Base-by-base conservation (phyloP, 2,329 filamentous ascomycete genomes). In the Lecanicillium sp. region DNA sequence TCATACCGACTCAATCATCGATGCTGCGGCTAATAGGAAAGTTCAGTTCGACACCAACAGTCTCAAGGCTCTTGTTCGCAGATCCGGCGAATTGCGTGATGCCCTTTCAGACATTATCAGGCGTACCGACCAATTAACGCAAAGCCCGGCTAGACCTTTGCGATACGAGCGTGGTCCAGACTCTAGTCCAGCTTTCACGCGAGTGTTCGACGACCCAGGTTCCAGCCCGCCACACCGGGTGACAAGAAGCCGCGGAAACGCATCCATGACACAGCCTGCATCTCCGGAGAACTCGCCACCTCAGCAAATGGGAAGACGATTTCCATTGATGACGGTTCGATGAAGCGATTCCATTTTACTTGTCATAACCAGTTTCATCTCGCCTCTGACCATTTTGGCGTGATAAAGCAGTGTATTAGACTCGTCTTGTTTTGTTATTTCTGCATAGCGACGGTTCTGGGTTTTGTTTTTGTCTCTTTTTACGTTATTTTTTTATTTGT, bases 31-130 rank as follows among this genome's bases (percentile, higher is more conserved):
- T 32, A 64, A 67, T 36, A 65, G 69, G 43, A 72, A 72, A 58
- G 70, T 82, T 50, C 79, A 80, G 42, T 83, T 83, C 45, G 78
- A 81, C 51, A 82, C 78, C 5, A 80, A 80, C 45, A 82, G 75
- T 54, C 65, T 83, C n/a, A 77, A 75, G 48, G 74, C 78, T 50
- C 61, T 83, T 38, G 78, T 83, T 28, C 77, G 75, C 52, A 68
- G 76, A 42, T 78, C 78, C 2, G 69, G 73, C 19, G 71, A 74
- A 40, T 57, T 83, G 25, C 70, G 73, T 19, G 75, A 80, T 46
- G 62, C 65, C 4, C 59, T 83, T 16, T 76, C 76, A 1, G 76
- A 81, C 39, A 56, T 75, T 5, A 65, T 83, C 33, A 73, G 78
- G 34, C 68, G 67, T 37, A 73, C 69, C 29, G 78, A 83, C 48